Evolutionary conservation across 805 yeast genomes (phyloP).

Genomic region (Kuraishia capsulata): DNA sequence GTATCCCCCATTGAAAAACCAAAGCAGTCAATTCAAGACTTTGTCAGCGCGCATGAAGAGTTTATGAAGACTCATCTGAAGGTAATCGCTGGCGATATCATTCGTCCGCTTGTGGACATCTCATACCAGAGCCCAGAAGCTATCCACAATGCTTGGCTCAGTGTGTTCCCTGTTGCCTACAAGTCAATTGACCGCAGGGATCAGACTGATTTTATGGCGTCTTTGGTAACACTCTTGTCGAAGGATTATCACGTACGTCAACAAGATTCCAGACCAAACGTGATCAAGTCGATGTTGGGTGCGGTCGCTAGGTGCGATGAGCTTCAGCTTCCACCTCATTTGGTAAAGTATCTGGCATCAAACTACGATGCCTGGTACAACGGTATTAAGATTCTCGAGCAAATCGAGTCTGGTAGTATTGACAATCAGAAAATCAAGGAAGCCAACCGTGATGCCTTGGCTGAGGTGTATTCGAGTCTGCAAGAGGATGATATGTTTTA

Average conservation of each 20-base stretch:
- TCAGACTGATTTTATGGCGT: constrained; percentile 74
- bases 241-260: constrained; percentile 93
- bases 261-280: constrained; percentile 78
- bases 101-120: constrained; percentile 68
- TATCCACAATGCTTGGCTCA: constrained; percentile 76
- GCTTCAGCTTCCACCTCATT: constrained; percentile 85
- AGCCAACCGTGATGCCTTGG: constrained; percentile 80
- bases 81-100: constrained; percentile 48
- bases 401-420: constrained; percentile 38
- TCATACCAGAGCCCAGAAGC: constrained; percentile 76
- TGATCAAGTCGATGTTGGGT: constrained; percentile 72
- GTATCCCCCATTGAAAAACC: constrained; percentile 3
- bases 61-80: constrained; percentile 16
- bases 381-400: constrained; percentile 76
- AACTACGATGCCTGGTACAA: constrained; percentile 90
- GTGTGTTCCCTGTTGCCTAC: constrained; percentile 75
- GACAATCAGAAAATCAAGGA: constrained; percentile 74
- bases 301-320: constrained; percentile 71
- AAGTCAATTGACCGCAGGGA: constrained; percentile 69
- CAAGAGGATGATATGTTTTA: constrained; percentile 97
- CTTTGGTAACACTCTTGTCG: constrained; percentile 68
- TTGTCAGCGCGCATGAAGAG: constrained; percentile 13
- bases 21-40: background rate
- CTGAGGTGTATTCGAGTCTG: constrained; percentile 78
- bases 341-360: constrained; percentile 79